Percentiles rank a stretch among this genome's conserved stretches.
Evolutionary conservation across 768 basidiomycete species (phyloP).

Genomic region (Gloeostereum incarnatum): DNA sequence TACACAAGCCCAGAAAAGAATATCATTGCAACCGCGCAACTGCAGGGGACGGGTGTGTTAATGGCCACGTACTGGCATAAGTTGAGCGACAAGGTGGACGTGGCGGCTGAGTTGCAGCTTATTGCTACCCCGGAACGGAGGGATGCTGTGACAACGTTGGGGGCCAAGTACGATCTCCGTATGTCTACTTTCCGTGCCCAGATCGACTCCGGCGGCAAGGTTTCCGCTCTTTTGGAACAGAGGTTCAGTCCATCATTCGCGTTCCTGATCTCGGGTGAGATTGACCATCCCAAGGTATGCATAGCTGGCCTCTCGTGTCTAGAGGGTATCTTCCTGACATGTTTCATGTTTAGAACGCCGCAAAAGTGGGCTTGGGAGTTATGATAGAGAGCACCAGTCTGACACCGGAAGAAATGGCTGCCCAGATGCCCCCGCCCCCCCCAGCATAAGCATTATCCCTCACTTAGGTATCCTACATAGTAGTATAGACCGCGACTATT

Average conservation of each 20-base stretch:
- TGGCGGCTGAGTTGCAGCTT: slow-evolving; percentile 88
- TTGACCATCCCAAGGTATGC: slow-evolving; percentile 94
- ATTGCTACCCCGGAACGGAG: slow-evolving; percentile 71
- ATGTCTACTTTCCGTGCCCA: slow-evolving; percentile 93
- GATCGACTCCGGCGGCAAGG: slow-evolving; percentile 90
- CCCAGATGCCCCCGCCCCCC: slow-evolving; percentile 6
- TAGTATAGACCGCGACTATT: neutral
- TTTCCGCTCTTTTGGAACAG: slow-evolving; percentile 91
- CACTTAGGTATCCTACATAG: neutral
- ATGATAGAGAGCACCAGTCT: slow-evolving; percentile 88
- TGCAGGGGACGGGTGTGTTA: slow-evolving; percentile 74
- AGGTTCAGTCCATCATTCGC: slow-evolving; percentile 92
- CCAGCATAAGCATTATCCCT: slow-evolving; percentile 1
- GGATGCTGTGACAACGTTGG: slow-evolving; percentile 89
- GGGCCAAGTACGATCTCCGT: slow-evolving; percentile 94
- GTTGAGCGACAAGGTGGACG: slow-evolving; percentile 90
- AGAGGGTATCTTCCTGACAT: slow-evolving; percentile 4
- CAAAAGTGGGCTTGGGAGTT: slow-evolving; percentile 94
- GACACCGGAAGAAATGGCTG: slow-evolving; percentile 75
- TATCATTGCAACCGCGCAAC: slow-evolving; percentile 91
- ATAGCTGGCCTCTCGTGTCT: slow-evolving; percentile 3
- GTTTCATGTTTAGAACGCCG: slow-evolving; percentile 55
- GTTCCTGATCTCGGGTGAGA: slow-evolving; percentile 92
- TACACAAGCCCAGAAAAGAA: slow-evolving; percentile 60
- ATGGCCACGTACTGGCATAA: slow-evolving; percentile 97